Percentiles rank a stretch among this genome's conserved stretches.
Evolutionary conservation across 306 rosid genomes (phyloP).

Genomic region (Medicago ruthenica): DNA sequence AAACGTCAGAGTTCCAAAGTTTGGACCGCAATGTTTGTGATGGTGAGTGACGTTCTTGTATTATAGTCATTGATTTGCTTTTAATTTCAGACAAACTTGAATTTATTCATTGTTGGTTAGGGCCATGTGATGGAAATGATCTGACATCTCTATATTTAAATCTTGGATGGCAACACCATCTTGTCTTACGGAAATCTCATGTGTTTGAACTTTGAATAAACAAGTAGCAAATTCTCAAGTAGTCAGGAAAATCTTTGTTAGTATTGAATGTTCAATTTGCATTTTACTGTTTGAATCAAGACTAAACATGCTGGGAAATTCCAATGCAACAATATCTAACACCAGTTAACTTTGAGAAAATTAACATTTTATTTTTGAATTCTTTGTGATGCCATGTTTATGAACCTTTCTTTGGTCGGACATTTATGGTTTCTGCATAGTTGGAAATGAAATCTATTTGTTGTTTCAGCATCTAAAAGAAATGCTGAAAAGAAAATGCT

Average conservation of each 20-base stretch:
- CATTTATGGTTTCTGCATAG: too few relatives aligned
- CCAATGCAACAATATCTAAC: too few relatives aligned
- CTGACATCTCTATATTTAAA: too few relatives aligned
- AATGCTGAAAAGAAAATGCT: conserved; percentile 4
- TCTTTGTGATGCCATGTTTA: too few relatives aligned
- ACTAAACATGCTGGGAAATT: too few relatives aligned
- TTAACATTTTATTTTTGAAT: too few relatives aligned
- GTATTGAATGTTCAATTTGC: too few relatives aligned
- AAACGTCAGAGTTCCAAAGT: conserved; percentile 82
- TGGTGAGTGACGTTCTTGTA: conserved; percentile 56
- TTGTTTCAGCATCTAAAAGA: conserved; percentile 9
- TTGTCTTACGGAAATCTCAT: neutral
- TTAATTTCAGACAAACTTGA: conserved; percentile 20
- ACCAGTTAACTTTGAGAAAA: too few relatives aligned
- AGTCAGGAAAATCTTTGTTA: too few relatives aligned
- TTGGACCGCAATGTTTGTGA: conserved; percentile 87
- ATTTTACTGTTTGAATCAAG: too few relatives aligned
- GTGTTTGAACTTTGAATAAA: neutral
- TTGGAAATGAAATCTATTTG: neutral
- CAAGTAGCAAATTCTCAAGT: too few relatives aligned
- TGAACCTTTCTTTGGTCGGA: too few relatives aligned
- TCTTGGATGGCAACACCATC: neutral
- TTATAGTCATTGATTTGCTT: conserved; percentile 8
- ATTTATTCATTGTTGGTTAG: conserved; percentile 10
- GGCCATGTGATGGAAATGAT: neutral